These are phyloP conservation scores for Volvox carteri DNA, from an alignment of 163 green algal species.

Conservation along the genomic window DNA sequence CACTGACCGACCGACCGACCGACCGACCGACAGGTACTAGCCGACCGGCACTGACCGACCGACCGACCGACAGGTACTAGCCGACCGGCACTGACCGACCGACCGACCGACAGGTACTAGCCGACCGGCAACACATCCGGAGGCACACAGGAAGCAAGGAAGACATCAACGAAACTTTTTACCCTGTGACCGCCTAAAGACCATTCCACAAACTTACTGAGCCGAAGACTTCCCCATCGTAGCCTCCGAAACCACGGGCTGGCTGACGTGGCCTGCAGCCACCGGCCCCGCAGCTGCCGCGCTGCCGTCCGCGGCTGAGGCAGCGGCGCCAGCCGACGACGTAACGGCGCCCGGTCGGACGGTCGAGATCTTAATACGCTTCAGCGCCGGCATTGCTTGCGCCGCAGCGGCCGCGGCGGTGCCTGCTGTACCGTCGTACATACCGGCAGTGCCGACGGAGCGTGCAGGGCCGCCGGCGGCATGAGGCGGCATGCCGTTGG, in stretches of 20 bases:
- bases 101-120: too few species aligned
- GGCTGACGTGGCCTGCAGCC: too few species aligned
- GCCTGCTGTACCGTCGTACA: slow-evolving; percentile 8
- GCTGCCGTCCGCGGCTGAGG: neutral
- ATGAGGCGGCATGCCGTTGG: neutral
- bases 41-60: too few species aligned
- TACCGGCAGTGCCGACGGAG: slow-evolving; percentile 30
- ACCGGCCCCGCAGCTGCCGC: neutral
- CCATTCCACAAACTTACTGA: slow-evolving; percentile 1
- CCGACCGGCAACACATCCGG: too few species aligned
- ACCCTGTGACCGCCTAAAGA: too few species aligned
- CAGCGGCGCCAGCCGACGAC: neutral
- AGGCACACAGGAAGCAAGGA: too few species aligned
- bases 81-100: too few species aligned
- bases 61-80: too few species aligned
- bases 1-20: too few species aligned
- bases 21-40: too few species aligned
- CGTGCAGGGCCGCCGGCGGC: slow-evolving; percentile 8
- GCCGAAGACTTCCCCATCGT: neutral
- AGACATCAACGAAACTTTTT: too few species aligned
- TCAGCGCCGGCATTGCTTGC: slow-evolving; percentile 13
- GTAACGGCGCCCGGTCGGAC: neutral
- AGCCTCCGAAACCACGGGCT: slow-evolving; percentile 5
- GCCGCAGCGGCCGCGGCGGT: slow-evolving; percentile 35
- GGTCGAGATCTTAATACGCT: slow-evolving; percentile 31